Percentiles rank a stretch among this genome's conserved stretches.
These are phyloP conservation scores for Phytophthora tubulina DNA, from an alignment of 352 stramenopile species.

Conservation along the genomic window DNA sequence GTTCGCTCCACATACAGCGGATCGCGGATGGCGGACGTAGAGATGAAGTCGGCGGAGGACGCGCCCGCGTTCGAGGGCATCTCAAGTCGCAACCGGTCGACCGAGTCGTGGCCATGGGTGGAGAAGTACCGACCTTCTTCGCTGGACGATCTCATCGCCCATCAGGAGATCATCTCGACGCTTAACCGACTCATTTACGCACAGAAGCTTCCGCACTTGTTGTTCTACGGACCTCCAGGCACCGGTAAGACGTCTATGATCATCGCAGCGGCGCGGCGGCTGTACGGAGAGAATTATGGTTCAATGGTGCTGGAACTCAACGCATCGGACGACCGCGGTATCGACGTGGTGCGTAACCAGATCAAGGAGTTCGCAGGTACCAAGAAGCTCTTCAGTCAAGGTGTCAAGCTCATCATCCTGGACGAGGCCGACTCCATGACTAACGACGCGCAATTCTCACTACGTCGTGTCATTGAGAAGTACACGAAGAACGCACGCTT, in stretches of 20 bases:
- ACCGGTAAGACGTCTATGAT: slow-evolving; percentile 99
- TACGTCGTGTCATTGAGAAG: slow-evolving; percentile 97
- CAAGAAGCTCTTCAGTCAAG: slow-evolving; percentile 95
- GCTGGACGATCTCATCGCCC: slow-evolving; percentile 96
- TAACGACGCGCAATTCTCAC: slow-evolving; percentile 96
- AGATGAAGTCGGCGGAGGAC: slow-evolving; percentile 74
- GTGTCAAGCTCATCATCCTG: slow-evolving; percentile 98
- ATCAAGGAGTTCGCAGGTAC: slow-evolving; percentile 99
- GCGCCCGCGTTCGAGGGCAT: slow-evolving; percentile 81
- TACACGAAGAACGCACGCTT: slow-evolving; percentile 98
- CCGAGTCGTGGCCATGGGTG: slow-evolving; percentile 95
- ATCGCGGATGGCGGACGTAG: slow-evolving; percentile 59
- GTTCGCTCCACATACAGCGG: no score
- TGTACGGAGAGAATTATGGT: slow-evolving; percentile 96
- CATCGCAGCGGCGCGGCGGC: slow-evolving; percentile 94
- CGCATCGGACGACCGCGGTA: slow-evolving; percentile 97
- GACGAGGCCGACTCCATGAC: slow-evolving; percentile 99
- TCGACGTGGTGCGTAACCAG: slow-evolving; percentile 97
- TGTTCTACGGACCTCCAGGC: slow-evolving; percentile 98
- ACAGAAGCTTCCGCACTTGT: slow-evolving; percentile 96
- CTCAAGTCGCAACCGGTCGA: slow-evolving; percentile 82
- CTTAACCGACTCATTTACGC: slow-evolving; percentile 96
- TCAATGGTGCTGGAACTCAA: slow-evolving; percentile 98
- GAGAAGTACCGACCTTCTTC: slow-evolving; percentile 98
- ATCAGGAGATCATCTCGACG: slow-evolving; percentile 97